A percentile compares a stretch with the other conserved stretches of the same genome.
Evolutionary conservation across 1,284 basidiomycete species (phyloP).

Genomic region (Psilocybe mexicana): DNA sequence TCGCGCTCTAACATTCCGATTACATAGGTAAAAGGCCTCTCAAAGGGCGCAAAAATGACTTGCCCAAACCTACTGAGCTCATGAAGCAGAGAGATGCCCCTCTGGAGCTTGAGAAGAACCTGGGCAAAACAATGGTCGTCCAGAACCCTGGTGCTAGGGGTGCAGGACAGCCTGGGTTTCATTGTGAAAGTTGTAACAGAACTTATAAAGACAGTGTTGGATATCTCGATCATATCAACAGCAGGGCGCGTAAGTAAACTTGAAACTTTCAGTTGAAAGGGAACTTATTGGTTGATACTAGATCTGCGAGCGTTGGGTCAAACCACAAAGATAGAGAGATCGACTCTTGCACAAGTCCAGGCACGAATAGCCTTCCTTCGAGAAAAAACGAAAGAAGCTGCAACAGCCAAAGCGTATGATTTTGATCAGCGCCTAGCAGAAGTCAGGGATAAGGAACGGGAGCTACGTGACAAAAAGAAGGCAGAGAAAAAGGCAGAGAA

Average conservation of each 20-base stretch:
- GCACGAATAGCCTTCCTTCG: conserved; percentile 87
- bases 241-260: conserved; percentile 78
- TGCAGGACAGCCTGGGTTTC: conserved; percentile 88
- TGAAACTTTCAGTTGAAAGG: background rate
- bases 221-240: conserved; percentile 97
- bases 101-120: conserved; percentile 88
- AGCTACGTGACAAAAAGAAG: conserved; percentile 68
- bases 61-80: conserved; percentile 88
- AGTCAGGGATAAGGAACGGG: conserved; percentile 73
- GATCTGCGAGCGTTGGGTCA: conserved; percentile 93
- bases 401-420: conserved; percentile 86
- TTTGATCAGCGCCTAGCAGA: conserved; percentile 88
- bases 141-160: conserved; percentile 78
- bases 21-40: conserved; percentile 78
- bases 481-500: conserved; percentile 70
- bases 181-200: conserved; percentile 86
- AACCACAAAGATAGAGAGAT: conserved; percentile 88
- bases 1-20: conserved; percentile 2
- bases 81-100: conserved; percentile 83
- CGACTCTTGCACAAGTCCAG: conserved; percentile 90
- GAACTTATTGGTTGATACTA: conserved; percentile 31
- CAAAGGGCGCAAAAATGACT: conserved; percentile 56
- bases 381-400: conserved; percentile 79
- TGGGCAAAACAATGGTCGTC: conserved; percentile 91
- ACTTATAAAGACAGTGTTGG: conserved; percentile 93